These are phyloP conservation scores for Porogramme epimiltina DNA, from an alignment of 1,284 basidiomycete species.

Conservation along the genomic window DNA sequence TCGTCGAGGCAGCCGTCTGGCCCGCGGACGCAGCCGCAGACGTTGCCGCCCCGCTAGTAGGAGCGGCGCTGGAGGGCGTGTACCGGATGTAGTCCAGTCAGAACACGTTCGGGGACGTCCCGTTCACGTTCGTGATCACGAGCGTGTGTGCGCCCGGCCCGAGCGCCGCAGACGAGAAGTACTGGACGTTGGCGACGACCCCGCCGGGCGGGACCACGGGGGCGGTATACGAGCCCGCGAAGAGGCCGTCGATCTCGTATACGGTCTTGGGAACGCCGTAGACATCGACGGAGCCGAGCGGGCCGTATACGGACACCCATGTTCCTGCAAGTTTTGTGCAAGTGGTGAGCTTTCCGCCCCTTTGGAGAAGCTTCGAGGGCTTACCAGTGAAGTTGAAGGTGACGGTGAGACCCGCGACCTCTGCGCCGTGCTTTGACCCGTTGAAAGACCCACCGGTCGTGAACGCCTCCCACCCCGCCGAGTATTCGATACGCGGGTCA, in stretches of 20 bases:
- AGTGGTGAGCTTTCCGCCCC: too few species aligned
- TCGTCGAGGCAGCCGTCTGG: not conserved
- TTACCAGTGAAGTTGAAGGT: slow-evolving; percentile 6
- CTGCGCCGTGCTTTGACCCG: slow-evolving; percentile 4
- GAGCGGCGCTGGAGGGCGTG: not conserved
- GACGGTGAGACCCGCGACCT: not conserved
- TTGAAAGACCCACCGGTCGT: not conserved
- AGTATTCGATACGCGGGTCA: slow-evolving; percentile 3
- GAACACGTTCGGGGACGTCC: slow-evolving; percentile 18
- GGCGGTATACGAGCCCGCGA: slow-evolving; percentile 2
- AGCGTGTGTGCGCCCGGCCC: slow-evolving; percentile 14
- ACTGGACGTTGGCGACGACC: slow-evolving; percentile 4
- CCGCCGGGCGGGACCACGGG: slow-evolving; percentile 10
- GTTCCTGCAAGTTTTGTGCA: slow-evolving; percentile 21
- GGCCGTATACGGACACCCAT: slow-evolving; percentile 15
- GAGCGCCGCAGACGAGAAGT: slow-evolving; percentile 17
- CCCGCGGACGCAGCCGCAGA: not conserved
- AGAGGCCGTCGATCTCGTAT: slow-evolving; percentile 19
- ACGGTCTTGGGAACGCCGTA: slow-evolving; percentile 14
- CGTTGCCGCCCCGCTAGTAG: not conserved
- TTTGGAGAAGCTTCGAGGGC: not conserved
- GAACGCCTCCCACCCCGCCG: not conserved
- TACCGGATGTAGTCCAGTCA: slow-evolving; percentile 24
- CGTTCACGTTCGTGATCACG: slow-evolving; percentile 21
- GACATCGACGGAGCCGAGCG: slow-evolving; percentile 16